These are phyloP conservation scores for Trypanosoma melophagium DNA, from an alignment of 208 protist genomes.

Conservation along the genomic window DNA sequence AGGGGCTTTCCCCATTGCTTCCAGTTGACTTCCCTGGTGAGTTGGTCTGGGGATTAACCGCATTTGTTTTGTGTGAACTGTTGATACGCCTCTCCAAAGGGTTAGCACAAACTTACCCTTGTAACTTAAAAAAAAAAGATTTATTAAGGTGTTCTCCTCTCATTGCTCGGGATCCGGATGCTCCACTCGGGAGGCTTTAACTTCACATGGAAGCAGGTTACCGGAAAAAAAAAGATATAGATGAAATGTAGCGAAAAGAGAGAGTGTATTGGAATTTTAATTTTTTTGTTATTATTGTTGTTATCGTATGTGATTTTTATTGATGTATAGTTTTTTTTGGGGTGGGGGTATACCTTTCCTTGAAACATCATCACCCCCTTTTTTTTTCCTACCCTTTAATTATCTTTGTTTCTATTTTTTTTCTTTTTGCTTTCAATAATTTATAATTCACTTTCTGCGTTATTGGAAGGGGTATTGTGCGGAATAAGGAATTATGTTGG, in stretches of 20 bases:
- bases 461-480: background rate
- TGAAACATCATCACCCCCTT: background rate
- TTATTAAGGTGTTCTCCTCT: constrained; percentile 40
- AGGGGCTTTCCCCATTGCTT: constrained; percentile 50
- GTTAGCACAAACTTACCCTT: constrained; percentile 27
- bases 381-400: constrained; percentile 4
- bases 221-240: background rate
- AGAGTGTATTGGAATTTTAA: background rate
- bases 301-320: constrained; percentile 1
- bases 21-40: constrained; percentile 70
- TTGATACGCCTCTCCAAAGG: constrained; percentile 49
- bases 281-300: constrained; percentile 19
- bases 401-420: background rate
- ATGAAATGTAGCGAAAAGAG: background rate
- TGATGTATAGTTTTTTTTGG: background rate
- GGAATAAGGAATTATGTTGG: background rate
- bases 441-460: constrained; percentile 10
- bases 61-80: constrained; percentile 73
- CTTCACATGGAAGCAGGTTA: background rate
- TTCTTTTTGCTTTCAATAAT: background rate
- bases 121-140: constrained; percentile 2
- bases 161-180: constrained; percentile 36
- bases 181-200: constrained; percentile 10
- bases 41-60: constrained; percentile 84
- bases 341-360: background rate